Base-by-base conservation (phyloP, 192 early-diverging fungal genomes). In the Linderina pennispora region DNA sequence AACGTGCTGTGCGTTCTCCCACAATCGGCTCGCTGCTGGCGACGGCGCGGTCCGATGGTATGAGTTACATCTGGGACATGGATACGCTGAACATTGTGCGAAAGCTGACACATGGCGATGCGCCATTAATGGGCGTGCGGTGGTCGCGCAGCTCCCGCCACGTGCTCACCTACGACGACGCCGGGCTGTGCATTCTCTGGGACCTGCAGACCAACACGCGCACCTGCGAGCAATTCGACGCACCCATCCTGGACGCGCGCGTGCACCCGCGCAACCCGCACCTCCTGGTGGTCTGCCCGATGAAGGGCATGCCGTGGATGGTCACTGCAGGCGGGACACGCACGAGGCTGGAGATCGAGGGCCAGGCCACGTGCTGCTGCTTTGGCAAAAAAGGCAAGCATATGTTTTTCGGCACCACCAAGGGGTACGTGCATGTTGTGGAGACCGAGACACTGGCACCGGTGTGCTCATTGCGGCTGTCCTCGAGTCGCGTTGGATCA, bases 121-220 rank as follows among this genome's bases (percentile, higher is more conserved):
- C 74, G 9, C 58, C 76, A 16, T 69, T 97, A 4, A 78, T 81
- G 5, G 84, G 89, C 23, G 57, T 95, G 38, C 90, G 90, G 48
- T 96, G 93, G 93, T 82, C 85, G 15, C 64, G 80, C 8, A 82
- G 82, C 61, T 87, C 89, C 4, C 74, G 85, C 7, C 85, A 81
- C 63, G 46, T 97, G 4, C 58, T 95, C 26, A 87, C 92, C 1
- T 76, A 84, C 0, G 88, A 89, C 32, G 77, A 77, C 40, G 87
- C 85, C 25, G 88, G 89, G 72, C 82, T 77, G 23, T 89, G 89
- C 46, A 88, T 93, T 23, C 64, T 90, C 8, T 97, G 94, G 94
- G 91, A 97, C 60, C 48, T 94, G 36, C 48, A 77, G 13, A 58
- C 71, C 23, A 82, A 76, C 5, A 41, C 66, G 4, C 58, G 70